phyloP scores from a whole-genome alignment of 1,139 yeast genomes.

The Yamadazyma atlantica region DNA sequence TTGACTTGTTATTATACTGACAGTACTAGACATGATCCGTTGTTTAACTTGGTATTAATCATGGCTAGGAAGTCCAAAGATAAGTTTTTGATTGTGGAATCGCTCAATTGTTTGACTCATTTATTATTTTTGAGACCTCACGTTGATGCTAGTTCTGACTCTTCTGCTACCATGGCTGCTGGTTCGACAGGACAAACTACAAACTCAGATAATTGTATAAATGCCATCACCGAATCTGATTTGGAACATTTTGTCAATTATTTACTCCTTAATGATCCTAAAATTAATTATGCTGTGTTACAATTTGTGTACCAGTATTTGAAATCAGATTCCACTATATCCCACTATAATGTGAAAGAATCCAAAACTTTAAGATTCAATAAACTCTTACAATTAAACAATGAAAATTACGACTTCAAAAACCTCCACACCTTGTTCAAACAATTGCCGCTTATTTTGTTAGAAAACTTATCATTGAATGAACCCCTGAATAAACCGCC shows the following conservation, averaged over 20 bases:
- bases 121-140: slow-evolving; percentile 25
- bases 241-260: slow-evolving; percentile 31
- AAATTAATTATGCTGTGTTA: slow-evolving; percentile 32
- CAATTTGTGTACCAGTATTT: slow-evolving; percentile 41
- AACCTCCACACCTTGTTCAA: slow-evolving; percentile 52
- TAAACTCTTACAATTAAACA: slow-evolving; percentile 30
- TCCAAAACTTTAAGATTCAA: slow-evolving; percentile 35
- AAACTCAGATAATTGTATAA: slow-evolving; percentile 39
- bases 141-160: background rate
- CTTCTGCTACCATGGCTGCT: background rate
- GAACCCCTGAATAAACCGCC: slow-evolving; percentile 23
- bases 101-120: slow-evolving; percentile 47
- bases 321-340: slow-evolving; percentile 39
- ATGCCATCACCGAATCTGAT: slow-evolving; percentile 33
- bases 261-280: slow-evolving; percentile 38
- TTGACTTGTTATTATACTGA: slow-evolving; percentile 82
- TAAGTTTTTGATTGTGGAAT: slow-evolving; percentile 47
- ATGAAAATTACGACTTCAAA: slow-evolving; percentile 18
- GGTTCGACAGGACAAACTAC: slow-evolving; percentile 4
- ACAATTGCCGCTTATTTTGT: slow-evolving; percentile 62
- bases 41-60: slow-evolving; percentile 51
- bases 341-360: slow-evolving; percentile 28
- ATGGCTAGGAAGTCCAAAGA: slow-evolving; percentile 52
- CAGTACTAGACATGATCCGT: slow-evolving; percentile 59
- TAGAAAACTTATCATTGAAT: slow-evolving; percentile 28